phyloP scores from a whole-genome alignment of 2,329 filamentous ascomycete species.

The Nemania bipapillata region DNA sequence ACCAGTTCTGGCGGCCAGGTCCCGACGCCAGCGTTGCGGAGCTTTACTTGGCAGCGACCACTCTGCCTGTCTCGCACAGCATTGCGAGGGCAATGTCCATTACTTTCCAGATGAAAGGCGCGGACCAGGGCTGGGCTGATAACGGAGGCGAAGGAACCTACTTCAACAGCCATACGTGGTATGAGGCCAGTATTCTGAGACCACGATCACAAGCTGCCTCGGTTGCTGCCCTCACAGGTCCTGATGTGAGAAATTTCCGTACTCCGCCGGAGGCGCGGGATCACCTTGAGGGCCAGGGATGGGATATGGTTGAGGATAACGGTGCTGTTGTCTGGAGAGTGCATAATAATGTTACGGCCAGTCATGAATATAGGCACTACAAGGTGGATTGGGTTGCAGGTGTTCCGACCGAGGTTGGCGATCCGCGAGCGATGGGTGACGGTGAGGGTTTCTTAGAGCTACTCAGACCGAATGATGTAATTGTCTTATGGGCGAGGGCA shows the following conservation, averaged over 20 bases:
- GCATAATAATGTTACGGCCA: conserved; percentile 35
- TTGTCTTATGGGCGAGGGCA: conserved; percentile 38
- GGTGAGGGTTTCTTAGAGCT: conserved; percentile 37
- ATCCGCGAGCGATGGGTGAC: conserved; percentile 26
- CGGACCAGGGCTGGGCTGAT: conserved; percentile 40
- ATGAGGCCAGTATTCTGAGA: conserved; percentile 40
- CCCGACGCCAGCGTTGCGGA: conserved; percentile 15
- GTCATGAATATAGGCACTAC: conserved; percentile 21
- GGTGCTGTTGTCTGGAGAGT: conserved; percentile 31
- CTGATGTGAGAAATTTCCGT: conserved; percentile 6
- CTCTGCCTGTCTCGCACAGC: conserved; percentile 12
- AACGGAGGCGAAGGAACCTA: conserved; percentile 38
- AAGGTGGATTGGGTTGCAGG: conserved; percentile 35
- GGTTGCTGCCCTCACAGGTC: conserved; percentile 9
- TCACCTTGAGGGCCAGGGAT: conserved; percentile 26
- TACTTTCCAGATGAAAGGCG: conserved; percentile 39
- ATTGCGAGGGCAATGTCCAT: conserved; percentile 27
- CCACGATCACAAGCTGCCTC: conserved; percentile 13
- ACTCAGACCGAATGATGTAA: conserved; percentile 25
- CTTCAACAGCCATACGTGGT: conserved; percentile 42
- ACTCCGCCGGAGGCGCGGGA: conserved; percentile 8
- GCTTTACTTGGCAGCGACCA: conserved; percentile 13
- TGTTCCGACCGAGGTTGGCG: conserved; percentile 16
- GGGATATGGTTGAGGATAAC: conserved; percentile 35
- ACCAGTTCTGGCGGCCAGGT: conserved; percentile 16